Evolutionary conservation across 2,329 filamentous ascomycete genomes (phyloP), one percentile per base, ranked within the genome.

Genomic region (Gremmenia infestans): DNA sequence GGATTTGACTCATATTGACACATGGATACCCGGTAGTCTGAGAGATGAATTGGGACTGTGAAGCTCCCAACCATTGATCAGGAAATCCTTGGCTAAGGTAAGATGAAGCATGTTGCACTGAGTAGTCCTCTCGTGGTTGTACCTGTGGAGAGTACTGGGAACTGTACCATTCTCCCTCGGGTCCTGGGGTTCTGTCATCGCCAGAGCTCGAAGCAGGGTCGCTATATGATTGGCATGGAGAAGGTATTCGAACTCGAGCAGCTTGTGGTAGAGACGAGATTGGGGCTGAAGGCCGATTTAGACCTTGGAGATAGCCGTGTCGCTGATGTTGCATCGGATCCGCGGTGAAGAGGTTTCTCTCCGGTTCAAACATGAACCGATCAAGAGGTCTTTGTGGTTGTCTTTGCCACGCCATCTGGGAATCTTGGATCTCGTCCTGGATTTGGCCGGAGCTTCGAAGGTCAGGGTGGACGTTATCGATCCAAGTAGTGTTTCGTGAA

Each of bases 1-100:
- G 67, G 12, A 68, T 60, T 56, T 68, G 61, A 43, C 55, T 63
- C 46, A 68, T 54, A 22, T 65, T 63, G n/a, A 69, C 65, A 42
- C 56, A 60, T 5, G 52, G 11, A 40, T 54, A 49, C 46, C 39
- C 50, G n/a, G 36, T 35, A 15, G 48, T 43, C 22, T 59, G 56
- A 28, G 53, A 35, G 7, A 52, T 49, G 4, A 25, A 35, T 4
- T 40, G 54, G 19, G 19, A 17, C 28, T 49, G 39, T 23, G 15
- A 15, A 32, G 32, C 17, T 17, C 50, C 40, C 15, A 36, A 28
- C 25, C 45, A 58, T 9, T 35, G 6, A 47, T 60, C 56, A 14
- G 43, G 43, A 28, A 59, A 56, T 14, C 37, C 47, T 49, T 60
- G 60, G 28, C 36, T 40, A 25, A 53, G 36, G n/a, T 57, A 53